Base-by-base conservation (phyloP, 768 basidiomycete genomes). In the Mycena filopes region DNA sequence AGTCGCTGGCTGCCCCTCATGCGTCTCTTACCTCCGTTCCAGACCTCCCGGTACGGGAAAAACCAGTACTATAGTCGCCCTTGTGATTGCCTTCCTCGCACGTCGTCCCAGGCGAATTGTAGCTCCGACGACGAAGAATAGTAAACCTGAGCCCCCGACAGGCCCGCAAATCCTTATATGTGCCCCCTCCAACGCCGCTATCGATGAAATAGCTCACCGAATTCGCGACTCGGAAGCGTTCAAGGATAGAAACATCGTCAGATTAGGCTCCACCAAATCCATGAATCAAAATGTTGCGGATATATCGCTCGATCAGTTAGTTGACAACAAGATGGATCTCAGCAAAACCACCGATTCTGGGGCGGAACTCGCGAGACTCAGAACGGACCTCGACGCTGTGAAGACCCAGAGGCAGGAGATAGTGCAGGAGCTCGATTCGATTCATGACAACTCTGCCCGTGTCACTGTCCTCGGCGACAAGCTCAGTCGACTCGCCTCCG, bases 11-110 rank as follows among this genome's bases (percentile, higher is more conserved):
- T 43, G 16, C 45, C 45, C n/a, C 51, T 15, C 50, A 18, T n/a
- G 28, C 31, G 33, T 62, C 59, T 49, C 60, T 46, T 9, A 18
- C 28, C 43, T 56, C 36, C 28, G 41, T 21, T 53, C 28, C 67
- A 96, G 97, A 25, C 98, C 98, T 38, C 98, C 98, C 2, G 98
- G 98, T 58, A 99, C 98, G 0, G 98, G 98, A 15, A 99, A 99
- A 80, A 99, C 98, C 11, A 97, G 94, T 23, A 99, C 98, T 1
- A 99, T 99, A 66, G 95, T 95, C 70, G 95, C 94, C 23, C 83
- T 99, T n/a, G 92, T 98, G 8, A 89, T 93, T 43, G 87, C 90
- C 5, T 95, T 92, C 73, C 75, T 98, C 41, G 86, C 90, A 3
- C 83, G 81, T 41, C 89, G 92, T 23, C 74, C 87, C 7, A 88